Conservation (phyloP, 805 yeast species). For the Candida xyloterini region DNA sequence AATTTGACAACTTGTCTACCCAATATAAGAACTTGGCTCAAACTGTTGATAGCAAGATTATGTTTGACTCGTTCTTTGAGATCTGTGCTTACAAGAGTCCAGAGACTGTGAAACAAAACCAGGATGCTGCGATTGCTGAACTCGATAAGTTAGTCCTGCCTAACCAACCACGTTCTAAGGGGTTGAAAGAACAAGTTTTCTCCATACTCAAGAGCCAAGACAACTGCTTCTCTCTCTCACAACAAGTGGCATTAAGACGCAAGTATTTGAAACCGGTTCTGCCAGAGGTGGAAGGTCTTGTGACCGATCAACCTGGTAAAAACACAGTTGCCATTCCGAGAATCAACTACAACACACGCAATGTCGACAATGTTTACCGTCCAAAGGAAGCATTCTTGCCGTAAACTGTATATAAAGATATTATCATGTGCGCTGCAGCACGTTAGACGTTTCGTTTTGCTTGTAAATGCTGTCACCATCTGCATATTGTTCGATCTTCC, state of each 20-base stretch:
- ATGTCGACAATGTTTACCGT: conserved; percentile 52
- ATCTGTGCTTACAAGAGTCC: conserved; percentile 39
- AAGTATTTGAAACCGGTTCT: conserved; percentile 53
- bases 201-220: conserved; percentile 40
- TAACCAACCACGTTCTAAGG: conserved; percentile 32
- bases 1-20: conserved; percentile 20
- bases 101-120: conserved; percentile 32
- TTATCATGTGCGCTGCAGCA: conserved; percentile 6
- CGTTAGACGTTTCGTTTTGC: conserved; percentile 35
- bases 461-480: conserved; percentile 46
- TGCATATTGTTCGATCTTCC: conserved; percentile 46
- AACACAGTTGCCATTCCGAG: conserved; percentile 49
- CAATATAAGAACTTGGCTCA: conserved; percentile 39
- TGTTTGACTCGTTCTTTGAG: conserved; percentile 44
- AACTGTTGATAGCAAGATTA: conserved; percentile 42
- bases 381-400: conserved; percentile 46
- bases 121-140: conserved; percentile 17
- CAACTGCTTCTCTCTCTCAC: conserved; percentile 35
- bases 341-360: conserved; percentile 57
- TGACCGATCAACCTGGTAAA: conserved; percentile 39
- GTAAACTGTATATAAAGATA: conserved; percentile 10
- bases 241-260: conserved; percentile 41
- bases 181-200: conserved; percentile 40
- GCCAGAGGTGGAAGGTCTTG: conserved; percentile 45
- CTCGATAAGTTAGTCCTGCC: conserved; percentile 19